These are phyloP conservation scores for Pleurotus tuber-regium DNA, from an alignment of 768 basidiomycete genomes.

Conservation along the genomic window DNA sequence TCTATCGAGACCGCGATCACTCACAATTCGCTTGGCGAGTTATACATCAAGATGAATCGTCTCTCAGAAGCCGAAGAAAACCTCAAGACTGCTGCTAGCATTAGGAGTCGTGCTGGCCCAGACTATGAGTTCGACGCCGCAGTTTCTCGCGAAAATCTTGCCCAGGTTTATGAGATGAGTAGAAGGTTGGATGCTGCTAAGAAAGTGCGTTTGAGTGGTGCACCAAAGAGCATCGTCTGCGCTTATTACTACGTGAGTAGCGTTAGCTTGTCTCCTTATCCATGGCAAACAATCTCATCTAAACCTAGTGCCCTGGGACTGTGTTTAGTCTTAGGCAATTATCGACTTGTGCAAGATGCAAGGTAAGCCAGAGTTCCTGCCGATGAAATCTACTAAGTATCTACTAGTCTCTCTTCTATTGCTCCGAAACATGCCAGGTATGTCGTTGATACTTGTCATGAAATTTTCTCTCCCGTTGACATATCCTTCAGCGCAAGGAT, in stretches of 20 bases:
- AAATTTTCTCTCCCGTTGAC: not conserved
- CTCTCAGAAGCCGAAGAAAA: slow-evolving; percentile 35
- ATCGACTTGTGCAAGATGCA: slow-evolving; percentile 24
- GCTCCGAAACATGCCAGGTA: slow-evolving; percentile 13
- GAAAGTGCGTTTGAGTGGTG: slow-evolving; percentile 24
- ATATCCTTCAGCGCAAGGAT: not conserved
- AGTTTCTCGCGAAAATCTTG: slow-evolving; percentile 20
- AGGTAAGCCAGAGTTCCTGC: slow-evolving; percentile 14
- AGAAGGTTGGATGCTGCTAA: slow-evolving; percentile 29
- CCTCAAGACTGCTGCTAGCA: slow-evolving; percentile 28
- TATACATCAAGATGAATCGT: slow-evolving; percentile 30
- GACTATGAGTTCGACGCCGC: slow-evolving; percentile 27
- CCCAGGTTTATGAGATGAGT: slow-evolving; percentile 30
- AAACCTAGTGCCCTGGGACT: slow-evolving; percentile 22
- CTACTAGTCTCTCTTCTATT: slow-evolving; percentile 11
- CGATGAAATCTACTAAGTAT: not conserved
- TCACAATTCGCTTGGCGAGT: slow-evolving; percentile 32
- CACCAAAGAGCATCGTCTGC: slow-evolving; percentile 17
- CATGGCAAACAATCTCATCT: too few relatives aligned
- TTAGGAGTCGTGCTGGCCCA: slow-evolving; percentile 17
- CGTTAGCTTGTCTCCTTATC: not conserved
- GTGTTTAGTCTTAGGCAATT: slow-evolving; percentile 16
- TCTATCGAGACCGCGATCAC: slow-evolving; percentile 22
- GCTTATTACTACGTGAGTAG: slow-evolving; percentile 4
- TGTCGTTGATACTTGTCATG: not conserved